These are phyloP conservation scores for Cercospora canescens DNA, from an alignment of 2,329 filamentous ascomycete species.

Conservation along the genomic window DNA sequence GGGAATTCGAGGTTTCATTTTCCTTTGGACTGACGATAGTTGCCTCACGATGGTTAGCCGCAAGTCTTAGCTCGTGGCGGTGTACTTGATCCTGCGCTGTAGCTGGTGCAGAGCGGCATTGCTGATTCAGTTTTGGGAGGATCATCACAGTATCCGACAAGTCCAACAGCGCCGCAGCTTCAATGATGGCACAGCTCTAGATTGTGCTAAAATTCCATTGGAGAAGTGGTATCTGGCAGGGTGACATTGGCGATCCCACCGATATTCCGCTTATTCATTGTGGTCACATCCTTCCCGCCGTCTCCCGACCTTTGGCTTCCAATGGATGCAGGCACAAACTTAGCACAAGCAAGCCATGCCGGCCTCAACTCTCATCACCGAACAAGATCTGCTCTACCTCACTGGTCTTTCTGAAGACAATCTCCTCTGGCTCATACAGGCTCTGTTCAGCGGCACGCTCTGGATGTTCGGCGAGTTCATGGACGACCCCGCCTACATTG, in stretches of 20 bases:
- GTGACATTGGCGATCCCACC: not conserved
- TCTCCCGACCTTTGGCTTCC: not conserved
- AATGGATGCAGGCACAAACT: not conserved
- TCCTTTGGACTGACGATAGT: not conserved
- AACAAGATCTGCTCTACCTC: constrained; percentile 14
- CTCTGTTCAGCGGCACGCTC: constrained; percentile 17
- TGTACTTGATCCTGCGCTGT: not conserved
- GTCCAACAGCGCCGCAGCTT: not conserved
- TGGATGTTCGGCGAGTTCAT: constrained; percentile 20
- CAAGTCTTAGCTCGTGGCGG: not conserved
- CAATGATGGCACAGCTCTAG: not conserved
- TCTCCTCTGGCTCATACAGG: constrained; percentile 17
- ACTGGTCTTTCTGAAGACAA: constrained; percentile 10
- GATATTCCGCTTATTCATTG: not conserved
- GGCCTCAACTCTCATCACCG: constrained; percentile 8
- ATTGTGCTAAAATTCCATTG: not conserved
- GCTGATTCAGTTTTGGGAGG: too few species aligned
- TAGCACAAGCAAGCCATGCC: not conserved
- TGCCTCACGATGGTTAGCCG: not conserved
- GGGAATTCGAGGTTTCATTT: too few species aligned
- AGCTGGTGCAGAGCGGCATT: not conserved
- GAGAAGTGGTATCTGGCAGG: not conserved
- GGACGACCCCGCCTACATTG: constrained; percentile 5
- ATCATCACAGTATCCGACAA: not conserved
- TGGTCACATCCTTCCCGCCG: not conserved